Percentiles rank a stretch among this genome's conserved stretches.
Conservation (phyloP, 2,329 filamentous ascomycete species). For the Aspergillus oerlinghausenensis region DNA sequence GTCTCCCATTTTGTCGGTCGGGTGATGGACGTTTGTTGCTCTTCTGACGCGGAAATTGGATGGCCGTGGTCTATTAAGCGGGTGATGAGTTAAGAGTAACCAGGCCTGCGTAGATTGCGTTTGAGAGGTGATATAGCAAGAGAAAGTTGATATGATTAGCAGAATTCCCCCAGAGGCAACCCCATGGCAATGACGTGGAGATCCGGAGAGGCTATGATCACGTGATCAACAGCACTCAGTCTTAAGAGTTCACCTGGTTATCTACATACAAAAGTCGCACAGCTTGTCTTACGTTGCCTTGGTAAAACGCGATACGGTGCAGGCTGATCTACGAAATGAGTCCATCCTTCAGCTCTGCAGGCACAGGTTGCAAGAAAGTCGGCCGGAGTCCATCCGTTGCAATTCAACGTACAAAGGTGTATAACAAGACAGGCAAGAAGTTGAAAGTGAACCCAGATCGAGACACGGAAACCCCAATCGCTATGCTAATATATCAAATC, state of each 20-base stretch:
- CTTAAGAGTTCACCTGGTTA: no score
- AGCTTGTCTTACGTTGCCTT: background rate
- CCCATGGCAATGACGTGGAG: background rate
- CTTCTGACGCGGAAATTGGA: background rate
- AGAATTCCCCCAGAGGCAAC: background rate
- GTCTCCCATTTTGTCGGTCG: constrained; percentile 57
- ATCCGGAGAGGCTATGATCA: constrained; percentile 1
- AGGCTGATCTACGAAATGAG: background rate
- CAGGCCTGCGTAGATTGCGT: background rate
- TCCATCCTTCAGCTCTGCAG: background rate
- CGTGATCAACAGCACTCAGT: background rate
- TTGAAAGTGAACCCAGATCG: constrained; percentile 13
- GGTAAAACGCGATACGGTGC: background rate
- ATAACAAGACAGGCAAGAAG: constrained; percentile 6
- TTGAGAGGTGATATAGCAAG: background rate
- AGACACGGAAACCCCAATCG: constrained; percentile 29
- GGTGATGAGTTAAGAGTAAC: background rate
- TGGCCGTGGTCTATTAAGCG: background rate
- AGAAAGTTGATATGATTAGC: background rate
- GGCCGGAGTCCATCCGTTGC: background rate
- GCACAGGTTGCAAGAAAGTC: background rate
- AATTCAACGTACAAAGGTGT: background rate
- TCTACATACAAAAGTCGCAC: background rate
- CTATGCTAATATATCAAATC: constrained; percentile 35
- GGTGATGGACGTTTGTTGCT: background rate